Evolutionary conservation across 176 grass and related monocot genomes (phyloP).

Genomic region (Aegilops longissima): DNA sequence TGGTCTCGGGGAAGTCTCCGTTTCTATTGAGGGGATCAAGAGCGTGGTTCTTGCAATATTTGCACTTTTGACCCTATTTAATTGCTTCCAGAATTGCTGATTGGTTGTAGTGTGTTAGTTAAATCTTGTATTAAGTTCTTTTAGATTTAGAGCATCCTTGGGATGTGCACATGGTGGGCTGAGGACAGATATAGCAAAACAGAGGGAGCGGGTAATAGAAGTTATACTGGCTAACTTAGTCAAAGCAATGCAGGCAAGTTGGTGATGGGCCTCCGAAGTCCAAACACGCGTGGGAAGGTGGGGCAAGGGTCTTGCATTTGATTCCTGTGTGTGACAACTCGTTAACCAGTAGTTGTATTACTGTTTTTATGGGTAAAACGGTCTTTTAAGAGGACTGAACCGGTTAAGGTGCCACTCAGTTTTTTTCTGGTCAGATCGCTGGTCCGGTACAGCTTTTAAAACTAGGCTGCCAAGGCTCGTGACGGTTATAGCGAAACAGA

Average conservation of each 20-base stretch:
- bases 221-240: slow-evolving; percentile 9
- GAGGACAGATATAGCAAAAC: neutral
- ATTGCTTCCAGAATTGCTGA: neutral
- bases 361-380: neutral
- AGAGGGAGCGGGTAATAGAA: neutral
- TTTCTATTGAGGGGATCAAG: neutral
- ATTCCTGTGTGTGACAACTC: neutral
- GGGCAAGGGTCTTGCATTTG: neutral
- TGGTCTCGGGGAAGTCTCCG: neutral
- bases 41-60: neutral
- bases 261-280: neutral
- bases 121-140: neutral
- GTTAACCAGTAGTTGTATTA: neutral
- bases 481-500: neutral
- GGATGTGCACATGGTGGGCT: neutral
- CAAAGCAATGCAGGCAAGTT: neutral
- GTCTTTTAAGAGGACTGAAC: slow-evolving; percentile 1
- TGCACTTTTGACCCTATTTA: neutral
- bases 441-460: neutral
- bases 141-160: neutral
- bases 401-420: neutral
- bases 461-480: neutral
- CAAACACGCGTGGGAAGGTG: neutral
- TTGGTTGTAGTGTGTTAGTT: neutral
- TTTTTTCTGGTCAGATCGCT: neutral